Conservation (phyloP, 2,329 filamentous ascomycete species). For the Cytospora schulzeri region DNA sequence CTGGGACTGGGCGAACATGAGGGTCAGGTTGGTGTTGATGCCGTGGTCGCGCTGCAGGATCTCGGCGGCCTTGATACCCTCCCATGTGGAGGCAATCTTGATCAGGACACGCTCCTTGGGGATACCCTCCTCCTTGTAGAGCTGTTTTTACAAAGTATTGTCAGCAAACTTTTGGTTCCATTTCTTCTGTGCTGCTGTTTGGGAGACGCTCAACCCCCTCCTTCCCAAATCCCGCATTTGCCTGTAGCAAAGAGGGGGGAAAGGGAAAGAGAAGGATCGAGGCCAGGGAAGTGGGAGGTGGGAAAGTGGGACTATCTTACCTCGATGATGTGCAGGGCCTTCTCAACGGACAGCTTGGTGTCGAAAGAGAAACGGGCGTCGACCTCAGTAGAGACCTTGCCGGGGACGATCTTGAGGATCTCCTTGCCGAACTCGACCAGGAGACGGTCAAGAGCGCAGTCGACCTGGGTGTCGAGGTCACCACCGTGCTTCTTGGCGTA, state of each 20-base stretch:
- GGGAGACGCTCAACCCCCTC: neutral
- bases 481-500: conserved; percentile 74
- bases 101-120: conserved; percentile 93
- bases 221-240: too few relatives aligned
- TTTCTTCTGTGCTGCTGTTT: neutral
- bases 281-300: neutral
- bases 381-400: conserved; percentile 98
- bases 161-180: conserved; percentile 15
- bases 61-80: conserved; percentile 98
- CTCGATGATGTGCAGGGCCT: conserved; percentile 96
- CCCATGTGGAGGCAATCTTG: conserved; percentile 99
- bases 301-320: conserved; percentile 61
- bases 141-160: conserved; percentile 51
- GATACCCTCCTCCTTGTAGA: conserved; percentile 92
- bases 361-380: conserved; percentile 96
- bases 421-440: conserved; percentile 98
- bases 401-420: conserved; percentile 95
- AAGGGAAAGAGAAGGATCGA: too few relatives aligned
- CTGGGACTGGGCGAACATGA: conserved; percentile 96
- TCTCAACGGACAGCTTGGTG: conserved; percentile 86
- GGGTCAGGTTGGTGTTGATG: conserved; percentile 98
- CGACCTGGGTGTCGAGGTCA: conserved; percentile 78
- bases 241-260: too few relatives aligned
- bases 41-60: conserved; percentile 94
- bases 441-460: conserved; percentile 87